These are phyloP conservation scores for Diutina mesorugosa DNA, from an alignment of 1,139 yeast species.

Conservation along the genomic window DNA sequence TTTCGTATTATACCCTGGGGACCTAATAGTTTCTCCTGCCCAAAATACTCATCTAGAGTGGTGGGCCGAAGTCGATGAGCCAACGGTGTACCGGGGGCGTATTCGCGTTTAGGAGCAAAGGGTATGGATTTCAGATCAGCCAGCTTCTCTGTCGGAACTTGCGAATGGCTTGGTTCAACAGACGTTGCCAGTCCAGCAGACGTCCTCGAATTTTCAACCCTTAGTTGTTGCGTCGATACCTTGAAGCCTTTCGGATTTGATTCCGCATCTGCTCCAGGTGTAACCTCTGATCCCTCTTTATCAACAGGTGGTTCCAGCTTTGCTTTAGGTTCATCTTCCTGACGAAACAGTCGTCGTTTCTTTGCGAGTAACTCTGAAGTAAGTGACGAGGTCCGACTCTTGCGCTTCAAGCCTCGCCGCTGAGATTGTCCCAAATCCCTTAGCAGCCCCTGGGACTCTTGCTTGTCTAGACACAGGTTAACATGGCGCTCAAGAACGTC, in stretches of 20 bases:
- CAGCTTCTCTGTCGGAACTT: background rate
- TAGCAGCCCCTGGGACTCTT: background rate
- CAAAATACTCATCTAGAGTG: conserved; percentile 63
- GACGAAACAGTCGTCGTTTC: background rate
- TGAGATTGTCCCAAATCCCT: background rate
- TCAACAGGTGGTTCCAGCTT: background rate
- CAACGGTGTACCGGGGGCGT: conserved; percentile 42
- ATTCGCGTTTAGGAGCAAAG: background rate
- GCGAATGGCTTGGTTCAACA: background rate
- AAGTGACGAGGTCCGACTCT: background rate
- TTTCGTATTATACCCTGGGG: conserved; percentile 58
- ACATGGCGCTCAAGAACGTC: conserved; percentile 1
- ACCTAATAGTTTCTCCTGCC: conserved; percentile 77
- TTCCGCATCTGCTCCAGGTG: background rate
- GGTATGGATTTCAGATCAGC: background rate
- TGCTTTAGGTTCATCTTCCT: background rate
- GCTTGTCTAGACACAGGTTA: background rate
- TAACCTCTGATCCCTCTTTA: background rate
- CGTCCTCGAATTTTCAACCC: too few species aligned
- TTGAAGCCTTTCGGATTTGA: too few species aligned
- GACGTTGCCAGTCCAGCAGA: background rate
- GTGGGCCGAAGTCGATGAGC: conserved; percentile 81
- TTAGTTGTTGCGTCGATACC: background rate
- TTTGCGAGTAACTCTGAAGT: background rate
- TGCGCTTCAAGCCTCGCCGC: background rate